Evolutionary conservation across 1,139 yeast species (phyloP).

Genomic region (Pichia sp.): DNA sequence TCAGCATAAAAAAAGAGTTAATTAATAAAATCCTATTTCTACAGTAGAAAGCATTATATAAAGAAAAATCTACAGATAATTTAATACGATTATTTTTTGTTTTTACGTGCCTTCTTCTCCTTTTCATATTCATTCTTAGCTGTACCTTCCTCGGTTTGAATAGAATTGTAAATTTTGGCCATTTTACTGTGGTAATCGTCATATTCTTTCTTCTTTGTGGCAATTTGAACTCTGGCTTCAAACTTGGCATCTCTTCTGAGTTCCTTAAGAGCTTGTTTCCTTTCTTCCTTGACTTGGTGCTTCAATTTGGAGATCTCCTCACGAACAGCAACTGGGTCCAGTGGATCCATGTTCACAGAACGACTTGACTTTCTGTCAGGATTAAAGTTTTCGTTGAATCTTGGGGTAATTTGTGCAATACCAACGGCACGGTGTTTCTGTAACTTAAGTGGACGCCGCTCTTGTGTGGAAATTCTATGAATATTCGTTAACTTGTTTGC

Average conservation of each 20-base stretch:
- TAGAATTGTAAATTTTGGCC: conserved; percentile 79
- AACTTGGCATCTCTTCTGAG: conserved; percentile 85
- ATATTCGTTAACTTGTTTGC: conserved; percentile 46
- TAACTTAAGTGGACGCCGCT: conserved; percentile 69
- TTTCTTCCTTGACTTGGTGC: conserved; percentile 85
- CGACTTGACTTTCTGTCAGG: conserved; percentile 69
- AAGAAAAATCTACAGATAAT: background rate
- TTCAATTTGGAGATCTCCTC: conserved; percentile 80
- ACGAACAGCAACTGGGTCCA: conserved; percentile 76
- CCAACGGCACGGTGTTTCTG: conserved; percentile 87
- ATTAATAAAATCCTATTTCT: background rate
- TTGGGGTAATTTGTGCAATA: conserved; percentile 81
- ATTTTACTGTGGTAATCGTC: conserved; percentile 84
- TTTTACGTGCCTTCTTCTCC: conserved; percentile 67
- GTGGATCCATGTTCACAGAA: conserved; percentile 39
- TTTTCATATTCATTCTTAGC: conserved; percentile 88
- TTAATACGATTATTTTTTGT: conserved; percentile 18
- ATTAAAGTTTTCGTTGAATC: conserved; percentile 92
- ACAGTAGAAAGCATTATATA: background rate
- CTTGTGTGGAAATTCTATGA: conserved; percentile 44
- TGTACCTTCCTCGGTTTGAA: conserved; percentile 89
- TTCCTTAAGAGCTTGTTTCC: conserved; percentile 83
- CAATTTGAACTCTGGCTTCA: conserved; percentile 79
- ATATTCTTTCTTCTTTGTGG: conserved; percentile 69
- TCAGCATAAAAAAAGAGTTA: conserved; percentile 44